These are phyloP conservation scores for Mycena haematopus DNA, from an alignment of 768 basidiomycete genomes.

Conservation along the genomic window DNA sequence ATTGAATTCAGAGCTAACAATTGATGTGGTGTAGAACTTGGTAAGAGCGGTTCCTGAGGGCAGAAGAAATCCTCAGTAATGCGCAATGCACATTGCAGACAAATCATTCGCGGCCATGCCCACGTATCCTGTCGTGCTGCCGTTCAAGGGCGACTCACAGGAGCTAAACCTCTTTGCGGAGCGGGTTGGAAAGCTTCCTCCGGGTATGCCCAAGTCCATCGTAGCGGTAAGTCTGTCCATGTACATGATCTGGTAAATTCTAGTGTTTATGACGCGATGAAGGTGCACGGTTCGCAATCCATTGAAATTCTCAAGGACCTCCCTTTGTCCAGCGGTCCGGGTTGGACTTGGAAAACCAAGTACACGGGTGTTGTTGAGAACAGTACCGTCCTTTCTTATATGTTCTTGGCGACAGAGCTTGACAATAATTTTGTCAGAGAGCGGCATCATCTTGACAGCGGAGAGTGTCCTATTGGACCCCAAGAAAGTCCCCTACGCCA, in stretches of 20 bases:
- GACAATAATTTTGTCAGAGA: conserved; percentile 51
- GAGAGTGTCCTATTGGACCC: conserved; percentile 72
- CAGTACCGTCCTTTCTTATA: conserved; percentile 58
- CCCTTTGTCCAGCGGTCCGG: conserved; percentile 75
- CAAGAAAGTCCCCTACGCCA: conserved; percentile 63
- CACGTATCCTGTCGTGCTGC: conserved; percentile 84
- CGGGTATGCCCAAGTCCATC: conserved; percentile 79
- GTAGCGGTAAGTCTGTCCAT: conserved; percentile 57
- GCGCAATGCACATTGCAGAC: conserved; percentile 47
- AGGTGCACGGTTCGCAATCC: conserved; percentile 83
- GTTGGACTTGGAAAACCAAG: conserved; percentile 76
- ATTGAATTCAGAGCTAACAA: neutral
- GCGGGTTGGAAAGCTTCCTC: conserved; percentile 50
- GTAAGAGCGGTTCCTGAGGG: conserved; percentile 39
- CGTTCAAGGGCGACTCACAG: conserved; percentile 69
- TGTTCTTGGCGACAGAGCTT: neutral
- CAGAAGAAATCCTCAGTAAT: neutral
- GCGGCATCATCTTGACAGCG: conserved; percentile 72
- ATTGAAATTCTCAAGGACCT: conserved; percentile 83
- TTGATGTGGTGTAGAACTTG: conserved; percentile 49
- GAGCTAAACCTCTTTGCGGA: conserved; percentile 77
- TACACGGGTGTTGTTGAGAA: conserved; percentile 81
- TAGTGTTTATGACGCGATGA: neutral
- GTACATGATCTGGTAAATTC: neutral
- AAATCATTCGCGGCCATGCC: conserved; percentile 78